A percentile compares a stretch with the other conserved stretches of the same genome.
Evolutionary conservation across 352 stramenopile genomes (phyloP).

Genomic region (Paralagenidium karlingii): DNA sequence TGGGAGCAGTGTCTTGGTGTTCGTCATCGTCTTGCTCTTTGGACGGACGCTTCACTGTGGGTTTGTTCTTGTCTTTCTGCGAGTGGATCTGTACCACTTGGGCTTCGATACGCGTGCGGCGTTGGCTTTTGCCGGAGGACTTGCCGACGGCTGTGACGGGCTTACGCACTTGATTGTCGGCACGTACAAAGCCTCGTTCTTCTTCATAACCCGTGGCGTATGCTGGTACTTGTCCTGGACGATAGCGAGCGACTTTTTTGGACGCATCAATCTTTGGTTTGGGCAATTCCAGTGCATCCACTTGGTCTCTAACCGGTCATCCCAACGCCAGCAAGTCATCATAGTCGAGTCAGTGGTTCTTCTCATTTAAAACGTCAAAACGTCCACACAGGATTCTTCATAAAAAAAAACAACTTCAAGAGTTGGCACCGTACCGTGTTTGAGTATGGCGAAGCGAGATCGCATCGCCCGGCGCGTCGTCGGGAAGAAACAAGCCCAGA

Average conservation of each 20-base stretch:
- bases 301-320: constrained; percentile 30
- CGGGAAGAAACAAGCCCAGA: constrained; percentile 61
- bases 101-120: constrained; percentile 42
- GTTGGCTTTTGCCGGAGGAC: constrained; percentile 6
- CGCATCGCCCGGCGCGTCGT: constrained; percentile 64
- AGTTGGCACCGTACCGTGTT: constrained; percentile 33
- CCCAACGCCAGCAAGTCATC: too few relatives aligned
- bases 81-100: too few relatives aligned
- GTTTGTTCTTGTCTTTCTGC: too few relatives aligned
- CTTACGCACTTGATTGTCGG: constrained; percentile 45
- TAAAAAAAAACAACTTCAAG: too few relatives aligned
- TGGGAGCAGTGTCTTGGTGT: too few relatives aligned
- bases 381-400: too few relatives aligned
- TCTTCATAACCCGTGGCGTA: constrained; percentile 68
- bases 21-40: too few relatives aligned
- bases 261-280: constrained; percentile 73
- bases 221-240: constrained; percentile 64
- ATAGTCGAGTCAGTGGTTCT: too few relatives aligned
- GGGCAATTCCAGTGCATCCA: constrained; percentile 55
- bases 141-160: constrained; percentile 9
- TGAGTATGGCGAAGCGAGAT: constrained; percentile 69
- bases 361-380: too few relatives aligned
- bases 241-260: constrained; percentile 74
- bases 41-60: too few relatives aligned
- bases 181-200: constrained; percentile 63